phyloP scores from a whole-genome alignment of 192 early-diverging fungal species.

The Coemansia sp. region DNA sequence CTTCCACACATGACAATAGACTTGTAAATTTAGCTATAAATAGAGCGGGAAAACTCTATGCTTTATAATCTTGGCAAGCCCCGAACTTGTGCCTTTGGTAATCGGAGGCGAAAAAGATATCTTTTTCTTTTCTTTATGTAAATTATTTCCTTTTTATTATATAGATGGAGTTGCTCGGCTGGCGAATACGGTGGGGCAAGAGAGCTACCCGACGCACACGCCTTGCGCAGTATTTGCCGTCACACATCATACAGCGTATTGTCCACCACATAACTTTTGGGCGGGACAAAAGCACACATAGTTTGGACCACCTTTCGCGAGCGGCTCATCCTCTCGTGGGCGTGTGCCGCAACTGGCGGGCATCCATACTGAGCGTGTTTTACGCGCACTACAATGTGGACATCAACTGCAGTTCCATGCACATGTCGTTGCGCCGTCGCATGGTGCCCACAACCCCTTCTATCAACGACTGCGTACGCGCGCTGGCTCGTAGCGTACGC shows the following conservation, averaged over 20 bases:
- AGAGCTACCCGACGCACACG: background rate
- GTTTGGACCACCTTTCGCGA: slow-evolving; percentile 25
- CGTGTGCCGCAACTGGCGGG: slow-evolving; percentile 45
- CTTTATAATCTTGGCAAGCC: too few relatives aligned
- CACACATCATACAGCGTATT: slow-evolving; percentile 41
- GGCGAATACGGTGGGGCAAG: background rate
- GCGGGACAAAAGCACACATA: slow-evolving; percentile 5
- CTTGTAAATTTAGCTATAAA: too few relatives aligned
- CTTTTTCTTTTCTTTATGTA: slow-evolving; percentile 8
- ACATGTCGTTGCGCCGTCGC: slow-evolving; percentile 22
- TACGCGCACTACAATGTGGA: slow-evolving; percentile 39
- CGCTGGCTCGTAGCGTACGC: slow-evolving; percentile 32
- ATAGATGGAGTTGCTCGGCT: background rate
- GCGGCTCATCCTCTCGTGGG: slow-evolving; percentile 20
- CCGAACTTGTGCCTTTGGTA: too few relatives aligned
- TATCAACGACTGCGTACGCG: slow-evolving; percentile 26
- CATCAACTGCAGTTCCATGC: slow-evolving; percentile 38
- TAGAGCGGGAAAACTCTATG: background rate
- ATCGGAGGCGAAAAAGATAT: too few relatives aligned
- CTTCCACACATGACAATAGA: too few relatives aligned
- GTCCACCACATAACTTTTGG: slow-evolving; percentile 23
- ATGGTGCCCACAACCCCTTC: slow-evolving; percentile 18
- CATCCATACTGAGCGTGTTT: slow-evolving; percentile 26
- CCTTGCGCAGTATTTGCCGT: slow-evolving; percentile 38
- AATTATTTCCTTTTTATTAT: background rate